These are phyloP conservation scores for Metschnikowia continentalis DNA, from an alignment of 805 yeast species.

Conservation along the genomic window DNA sequence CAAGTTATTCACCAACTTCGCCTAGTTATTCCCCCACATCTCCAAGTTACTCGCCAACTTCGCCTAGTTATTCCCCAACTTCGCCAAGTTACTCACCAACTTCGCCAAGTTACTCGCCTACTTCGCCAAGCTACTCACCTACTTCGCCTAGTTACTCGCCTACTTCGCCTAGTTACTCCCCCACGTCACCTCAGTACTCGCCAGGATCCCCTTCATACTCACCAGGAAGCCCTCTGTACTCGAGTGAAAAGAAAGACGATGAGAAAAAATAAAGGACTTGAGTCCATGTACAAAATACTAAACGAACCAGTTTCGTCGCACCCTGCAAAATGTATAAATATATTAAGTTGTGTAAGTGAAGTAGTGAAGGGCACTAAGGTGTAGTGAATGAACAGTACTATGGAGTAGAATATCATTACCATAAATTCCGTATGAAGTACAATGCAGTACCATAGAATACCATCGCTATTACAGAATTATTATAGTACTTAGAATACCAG, in stretches of 20 bases:
- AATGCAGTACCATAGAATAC: too few species aligned
- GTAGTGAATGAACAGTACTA: background rate
- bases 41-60: constrained; percentile 26
- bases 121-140: constrained; percentile 23
- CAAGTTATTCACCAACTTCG: constrained; percentile 25
- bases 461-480: too few species aligned
- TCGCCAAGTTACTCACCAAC: constrained; percentile 27
- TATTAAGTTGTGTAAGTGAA: background rate
- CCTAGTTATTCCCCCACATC: constrained; percentile 27
- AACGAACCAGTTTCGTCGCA: constrained; percentile 4
- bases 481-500: too few species aligned
- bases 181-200: constrained; percentile 21
- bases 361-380: background rate
- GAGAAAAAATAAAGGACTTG: constrained; percentile 11
- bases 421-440: too few species aligned
- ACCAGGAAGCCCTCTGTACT: constrained; percentile 51
- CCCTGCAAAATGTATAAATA: constrained; percentile 1
- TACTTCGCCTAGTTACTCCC: constrained; percentile 20
- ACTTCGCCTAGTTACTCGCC: constrained; percentile 25
- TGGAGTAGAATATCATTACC: too few species aligned
- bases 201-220: constrained; percentile 46
- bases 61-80: constrained; percentile 25
- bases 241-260: constrained; percentile 18
- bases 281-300: constrained; percentile 7
- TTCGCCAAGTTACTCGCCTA: constrained; percentile 25